Conservation (phyloP, 768 basidiomycete species). For the Kwoniella botswanensis region DNA sequence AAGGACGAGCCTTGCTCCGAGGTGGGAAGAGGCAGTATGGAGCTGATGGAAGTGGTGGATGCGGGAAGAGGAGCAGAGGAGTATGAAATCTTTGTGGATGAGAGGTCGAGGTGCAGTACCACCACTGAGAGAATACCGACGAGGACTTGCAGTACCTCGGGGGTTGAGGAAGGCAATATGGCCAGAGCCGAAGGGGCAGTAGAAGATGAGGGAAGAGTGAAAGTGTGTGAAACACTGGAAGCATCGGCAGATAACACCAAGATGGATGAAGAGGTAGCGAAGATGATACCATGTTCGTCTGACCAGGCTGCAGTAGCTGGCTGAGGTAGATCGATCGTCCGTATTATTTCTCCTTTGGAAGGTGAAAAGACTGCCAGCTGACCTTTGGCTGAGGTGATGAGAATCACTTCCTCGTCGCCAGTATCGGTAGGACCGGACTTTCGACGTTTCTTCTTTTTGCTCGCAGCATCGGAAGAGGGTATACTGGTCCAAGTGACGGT, state of each 20-base stretch:
- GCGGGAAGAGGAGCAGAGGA: constrained; percentile 46
- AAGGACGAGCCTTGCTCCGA: constrained; percentile 37
- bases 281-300: constrained; percentile 30
- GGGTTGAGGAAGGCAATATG: constrained; percentile 35
- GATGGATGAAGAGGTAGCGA: constrained; percentile 35
- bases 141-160: constrained; percentile 36
- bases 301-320: constrained; percentile 40
- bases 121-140: constrained; percentile 40
- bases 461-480: constrained; percentile 15
- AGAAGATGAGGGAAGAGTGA: constrained; percentile 30
- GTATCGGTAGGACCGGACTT: constrained; percentile 26
- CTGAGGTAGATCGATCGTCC: constrained; percentile 31
- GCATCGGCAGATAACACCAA: constrained; percentile 35
- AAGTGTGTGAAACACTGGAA: constrained; percentile 29
- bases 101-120: constrained; percentile 38
- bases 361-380: constrained; percentile 45
- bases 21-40: constrained; percentile 39
- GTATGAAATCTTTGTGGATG: constrained; percentile 33
- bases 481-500: constrained; percentile 38
- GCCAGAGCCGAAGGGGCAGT: constrained; percentile 37
- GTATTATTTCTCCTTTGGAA: constrained; percentile 23
- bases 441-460: constrained; percentile 40
- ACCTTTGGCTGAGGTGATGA: constrained; percentile 39
- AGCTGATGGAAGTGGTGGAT: constrained; percentile 44
- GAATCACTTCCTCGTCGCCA: constrained; percentile 39